Evolutionary conservation across 164 flowering plant species (phyloP).

Genomic region (Nymphaea thermarum): DNA sequence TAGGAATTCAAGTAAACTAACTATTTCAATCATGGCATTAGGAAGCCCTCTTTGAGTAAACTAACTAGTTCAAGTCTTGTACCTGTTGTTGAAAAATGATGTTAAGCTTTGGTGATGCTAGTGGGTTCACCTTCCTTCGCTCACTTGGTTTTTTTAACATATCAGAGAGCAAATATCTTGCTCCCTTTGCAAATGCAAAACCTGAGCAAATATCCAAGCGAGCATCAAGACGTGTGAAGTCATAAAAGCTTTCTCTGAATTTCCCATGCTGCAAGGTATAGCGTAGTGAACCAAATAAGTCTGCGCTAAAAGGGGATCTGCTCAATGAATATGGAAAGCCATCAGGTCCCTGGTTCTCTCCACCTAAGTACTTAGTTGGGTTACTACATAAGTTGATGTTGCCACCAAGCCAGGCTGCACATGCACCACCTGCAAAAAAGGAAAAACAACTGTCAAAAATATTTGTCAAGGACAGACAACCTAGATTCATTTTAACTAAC

Average conservation of each 20-base stretch:
- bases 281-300: conserved; percentile 69
- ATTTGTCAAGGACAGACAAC: no score
- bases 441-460: not conserved
- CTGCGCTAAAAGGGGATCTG: conserved; percentile 41
- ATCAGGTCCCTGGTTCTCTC: conserved; percentile 6
- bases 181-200: conserved; percentile 37
- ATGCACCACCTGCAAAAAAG: conserved; percentile 40
- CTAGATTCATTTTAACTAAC: no score
- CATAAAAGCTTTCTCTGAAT: conserved; percentile 43
- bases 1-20: not conserved
- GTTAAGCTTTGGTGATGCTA: conserved; percentile 59
- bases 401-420: conserved; percentile 47
- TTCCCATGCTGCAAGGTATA: conserved; percentile 69
- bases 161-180: conserved; percentile 18
- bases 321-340: conserved; percentile 5
- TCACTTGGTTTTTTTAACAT: conserved; percentile 17
- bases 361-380: conserved; percentile 2
- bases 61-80: not conserved
- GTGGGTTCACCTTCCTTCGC: conserved; percentile 14
- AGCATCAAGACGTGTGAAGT: conserved; percentile 75
- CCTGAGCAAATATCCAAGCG: conserved; percentile 71
- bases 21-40: not conserved
- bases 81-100: conserved; percentile 89
- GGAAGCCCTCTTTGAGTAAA: no score
- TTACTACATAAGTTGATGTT: conserved; percentile 12